phyloP scores from a whole-genome alignment of 108 stramenopile species.

The Cyclotella choctawhatcheeana region DNA sequence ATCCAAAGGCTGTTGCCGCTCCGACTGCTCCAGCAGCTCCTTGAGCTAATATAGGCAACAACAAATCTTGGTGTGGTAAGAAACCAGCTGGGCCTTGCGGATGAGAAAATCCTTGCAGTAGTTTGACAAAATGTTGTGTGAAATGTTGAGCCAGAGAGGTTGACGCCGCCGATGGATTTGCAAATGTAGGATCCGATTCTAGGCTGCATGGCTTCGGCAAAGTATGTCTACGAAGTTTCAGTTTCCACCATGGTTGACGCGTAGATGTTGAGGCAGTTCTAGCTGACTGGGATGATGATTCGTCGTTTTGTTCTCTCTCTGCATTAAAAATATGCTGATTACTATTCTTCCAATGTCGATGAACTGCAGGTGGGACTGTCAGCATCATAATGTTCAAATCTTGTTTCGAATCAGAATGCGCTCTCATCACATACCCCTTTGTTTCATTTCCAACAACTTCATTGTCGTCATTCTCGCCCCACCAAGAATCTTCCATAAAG shows the following conservation, averaged over 20 bases:
- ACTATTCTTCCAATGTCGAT: slow-evolving; percentile 44
- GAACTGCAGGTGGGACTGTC: slow-evolving; percentile 36
- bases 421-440: slow-evolving; percentile 43
- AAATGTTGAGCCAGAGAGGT: slow-evolving; percentile 41
- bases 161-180: slow-evolving; percentile 38
- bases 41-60: slow-evolving; percentile 33
- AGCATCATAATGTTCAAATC: slow-evolving; percentile 45
- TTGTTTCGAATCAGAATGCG: slow-evolving; percentile 27
- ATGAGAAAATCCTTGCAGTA: slow-evolving; percentile 19
- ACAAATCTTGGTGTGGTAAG: slow-evolving; percentile 29
- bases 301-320: slow-evolving; percentile 1
- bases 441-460: slow-evolving; percentile 2
- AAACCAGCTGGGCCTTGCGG: slow-evolving; percentile 1
- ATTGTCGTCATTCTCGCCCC: slow-evolving; percentile 31
- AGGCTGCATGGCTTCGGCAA: slow-evolving; percentile 46
- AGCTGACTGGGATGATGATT: neutral
- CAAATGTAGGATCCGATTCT: slow-evolving; percentile 43
- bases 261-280: neutral
- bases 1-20: slow-evolving; percentile 27
- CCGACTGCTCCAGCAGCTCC: slow-evolving; percentile 31
- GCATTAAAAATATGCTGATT: slow-evolving; percentile 10
- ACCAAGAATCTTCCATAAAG: slow-evolving; percentile 53
- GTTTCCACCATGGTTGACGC: slow-evolving; percentile 39
- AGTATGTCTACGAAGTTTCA: slow-evolving; percentile 4
- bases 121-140: slow-evolving; percentile 36